Base-by-base conservation (phyloP, 306 rosid species). In the Astragalus glycyphyllos region DNA sequence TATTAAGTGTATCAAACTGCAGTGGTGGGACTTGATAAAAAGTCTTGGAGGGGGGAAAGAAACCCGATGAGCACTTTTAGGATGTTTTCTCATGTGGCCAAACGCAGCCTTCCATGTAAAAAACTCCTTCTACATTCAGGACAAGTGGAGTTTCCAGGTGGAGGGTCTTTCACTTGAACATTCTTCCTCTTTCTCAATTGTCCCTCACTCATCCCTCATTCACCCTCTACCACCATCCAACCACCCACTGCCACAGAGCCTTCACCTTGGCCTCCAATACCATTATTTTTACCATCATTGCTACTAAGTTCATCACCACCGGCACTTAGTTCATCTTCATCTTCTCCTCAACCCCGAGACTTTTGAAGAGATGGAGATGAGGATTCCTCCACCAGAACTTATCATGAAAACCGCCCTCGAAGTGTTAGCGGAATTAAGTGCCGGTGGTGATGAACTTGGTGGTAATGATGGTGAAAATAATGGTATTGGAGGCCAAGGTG, bases 21-120 rank as follows among this genome's bases (percentile, higher is more conserved):
- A 69, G 9, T 20, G 38, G 65, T 15, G 38, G 17, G 56, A 42
- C 32, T 13, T 40, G 55, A 55, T 55, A 11, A 55, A 69, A 26
- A 55, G 16, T 8, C 8, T 14, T 41, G 2, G 17, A 26, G 15
- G 29, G 32, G 7, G 26, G 15, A 6, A 7, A 56, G 37, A 77
- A 38, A 78, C 80, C 0, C 68, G 65, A 20, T 74, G 59, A 1
- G 17, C 17, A 41, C 83, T 80, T 0, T 74, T 48, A 42, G 78
- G 75, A 51, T 74, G 75, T 44, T 65, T 51, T 3, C 67, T 56
- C 80, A 82, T 74, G 46, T 82, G 86, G 0, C 77, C 83, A 58
- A 82, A 69, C 0, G 71, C 77, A 0, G 75, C 66, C 54, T 65
- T 74, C 78, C 78, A 74, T 1, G 80, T 56, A 0, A 7, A 1